These are phyloP conservation scores for Candida germanica DNA, from an alignment of 805 yeast genomes.

Conservation along the genomic window DNA sequence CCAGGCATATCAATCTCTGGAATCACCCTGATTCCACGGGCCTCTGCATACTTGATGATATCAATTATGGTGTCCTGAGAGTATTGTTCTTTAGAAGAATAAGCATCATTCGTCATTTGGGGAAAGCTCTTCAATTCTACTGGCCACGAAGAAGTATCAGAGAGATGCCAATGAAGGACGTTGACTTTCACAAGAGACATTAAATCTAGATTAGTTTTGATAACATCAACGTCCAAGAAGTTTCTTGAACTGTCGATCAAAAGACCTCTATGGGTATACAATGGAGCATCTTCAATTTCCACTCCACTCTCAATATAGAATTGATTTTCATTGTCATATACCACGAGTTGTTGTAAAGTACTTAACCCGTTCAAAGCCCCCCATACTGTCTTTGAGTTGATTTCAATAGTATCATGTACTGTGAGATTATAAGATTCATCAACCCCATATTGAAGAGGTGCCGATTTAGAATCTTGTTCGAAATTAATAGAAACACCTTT, in stretches of 20 bases:
- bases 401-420: constrained; percentile 16
- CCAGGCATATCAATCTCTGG: constrained; percentile 45
- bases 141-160: constrained; percentile 44
- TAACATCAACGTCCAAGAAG: constrained; percentile 22
- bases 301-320: constrained; percentile 33
- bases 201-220: constrained; percentile 33
- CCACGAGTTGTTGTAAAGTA: constrained; percentile 39
- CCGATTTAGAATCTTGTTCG: background rate
- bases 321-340: constrained; percentile 19
- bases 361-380: constrained; percentile 41
- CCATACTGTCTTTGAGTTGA: constrained; percentile 35
- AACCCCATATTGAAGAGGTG: constrained; percentile 32
- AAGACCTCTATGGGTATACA: constrained; percentile 36
- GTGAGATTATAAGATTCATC: constrained; percentile 33
- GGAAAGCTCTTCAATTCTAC: constrained; percentile 28
- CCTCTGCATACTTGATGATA: constrained; percentile 29
- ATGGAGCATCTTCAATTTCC: constrained; percentile 30
- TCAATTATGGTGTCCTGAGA: constrained; percentile 22
- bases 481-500: background rate
- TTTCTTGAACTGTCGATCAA: constrained; percentile 39
- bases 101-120: constrained; percentile 38
- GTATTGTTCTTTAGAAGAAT: constrained; percentile 28
- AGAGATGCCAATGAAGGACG: constrained; percentile 39
- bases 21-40: constrained; percentile 36
- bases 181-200: constrained; percentile 39